Evolutionary conservation across 2,329 filamentous ascomycete species (phyloP).

Genomic region (Raffaelea ambrosiae): DNA sequence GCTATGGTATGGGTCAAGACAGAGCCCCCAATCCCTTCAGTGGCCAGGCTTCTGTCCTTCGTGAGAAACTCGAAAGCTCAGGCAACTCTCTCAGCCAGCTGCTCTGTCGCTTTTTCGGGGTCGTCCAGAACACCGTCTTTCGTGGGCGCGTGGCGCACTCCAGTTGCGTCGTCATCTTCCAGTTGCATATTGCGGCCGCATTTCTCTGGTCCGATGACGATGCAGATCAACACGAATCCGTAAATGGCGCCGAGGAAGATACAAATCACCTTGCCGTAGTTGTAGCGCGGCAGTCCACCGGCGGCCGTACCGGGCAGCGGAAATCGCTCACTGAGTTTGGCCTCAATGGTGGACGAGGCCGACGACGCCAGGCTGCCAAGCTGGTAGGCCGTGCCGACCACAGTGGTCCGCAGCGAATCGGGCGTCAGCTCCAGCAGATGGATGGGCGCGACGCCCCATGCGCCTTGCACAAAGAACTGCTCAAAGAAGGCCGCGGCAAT

Average conservation of each 20-base stretch:
- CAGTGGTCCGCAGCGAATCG: slow-evolving; percentile 63
- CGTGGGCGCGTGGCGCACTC: no score
- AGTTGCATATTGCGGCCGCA: no score
- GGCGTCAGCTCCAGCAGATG: slow-evolving; percentile 72
- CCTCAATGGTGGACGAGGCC: slow-evolving; percentile 66
- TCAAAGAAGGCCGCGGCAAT: slow-evolving; percentile 58
- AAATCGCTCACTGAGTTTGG: slow-evolving; percentile 65
- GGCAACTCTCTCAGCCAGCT: no score
- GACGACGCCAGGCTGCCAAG: slow-evolving; percentile 66
- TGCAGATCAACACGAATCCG: no score
- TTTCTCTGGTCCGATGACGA: no score
- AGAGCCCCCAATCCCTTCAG: no score
- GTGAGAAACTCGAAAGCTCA: no score
- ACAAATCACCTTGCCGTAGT: slow-evolving; percentile 78
- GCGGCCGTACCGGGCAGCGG: slow-evolving; percentile 58
- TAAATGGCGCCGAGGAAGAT: slow-evolving; percentile 88
- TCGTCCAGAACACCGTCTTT: no score
- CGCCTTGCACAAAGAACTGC: slow-evolving; percentile 70
- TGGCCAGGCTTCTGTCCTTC: no score
- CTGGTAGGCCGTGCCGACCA: slow-evolving; percentile 67
- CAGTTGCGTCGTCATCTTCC: no score
- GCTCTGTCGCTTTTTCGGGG: no score
- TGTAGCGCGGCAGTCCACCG: slow-evolving; percentile 40
- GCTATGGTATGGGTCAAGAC: no score
- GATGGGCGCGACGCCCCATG: slow-evolving; percentile 69